These are phyloP conservation scores for Chloromonas sp. DNA, from an alignment of 163 green algal species.

Conservation along the genomic window DNA sequence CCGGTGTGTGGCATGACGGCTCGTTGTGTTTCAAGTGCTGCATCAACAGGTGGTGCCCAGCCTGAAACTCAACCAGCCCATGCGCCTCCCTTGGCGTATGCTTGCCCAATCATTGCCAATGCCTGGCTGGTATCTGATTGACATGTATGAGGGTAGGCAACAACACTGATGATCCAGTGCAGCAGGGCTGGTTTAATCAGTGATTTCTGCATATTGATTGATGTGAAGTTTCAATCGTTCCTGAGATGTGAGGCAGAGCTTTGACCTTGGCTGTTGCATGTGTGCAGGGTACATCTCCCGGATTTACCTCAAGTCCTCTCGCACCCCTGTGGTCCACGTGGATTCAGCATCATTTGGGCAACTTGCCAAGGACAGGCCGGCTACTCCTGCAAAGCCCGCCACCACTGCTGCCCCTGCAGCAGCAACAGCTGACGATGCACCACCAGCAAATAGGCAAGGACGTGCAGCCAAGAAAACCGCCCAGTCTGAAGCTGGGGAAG, in stretches of 20 bases:
- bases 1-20: neutral
- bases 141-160: too few relatives aligned
- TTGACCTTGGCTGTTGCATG: neutral
- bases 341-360: neutral
- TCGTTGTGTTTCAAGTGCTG: neutral
- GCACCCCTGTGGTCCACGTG: neutral
- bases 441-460: too few relatives aligned
- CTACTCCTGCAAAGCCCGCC: too few relatives aligned
- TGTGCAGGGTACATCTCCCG: constrained; percentile 1
- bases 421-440: too few relatives aligned
- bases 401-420: too few relatives aligned
- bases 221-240: too few relatives aligned
- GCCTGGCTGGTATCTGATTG: neutral
- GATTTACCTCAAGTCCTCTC: neutral
- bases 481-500: too few relatives aligned
- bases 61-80: neutral
- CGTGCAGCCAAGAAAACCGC: too few relatives aligned
- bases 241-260: neutral
- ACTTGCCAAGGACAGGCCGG: too few relatives aligned
- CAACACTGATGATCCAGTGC: too few relatives aligned
- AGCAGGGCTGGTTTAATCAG: neutral
- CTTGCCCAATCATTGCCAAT: neutral
- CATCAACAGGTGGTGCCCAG: neutral
- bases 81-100: neutral
- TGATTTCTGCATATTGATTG: neutral